Evolutionary conservation across 192 early-diverging fungal species (phyloP), one percentile per base, ranked within the genome.

Genomic region (Rhizophagus prolifer): DNA sequence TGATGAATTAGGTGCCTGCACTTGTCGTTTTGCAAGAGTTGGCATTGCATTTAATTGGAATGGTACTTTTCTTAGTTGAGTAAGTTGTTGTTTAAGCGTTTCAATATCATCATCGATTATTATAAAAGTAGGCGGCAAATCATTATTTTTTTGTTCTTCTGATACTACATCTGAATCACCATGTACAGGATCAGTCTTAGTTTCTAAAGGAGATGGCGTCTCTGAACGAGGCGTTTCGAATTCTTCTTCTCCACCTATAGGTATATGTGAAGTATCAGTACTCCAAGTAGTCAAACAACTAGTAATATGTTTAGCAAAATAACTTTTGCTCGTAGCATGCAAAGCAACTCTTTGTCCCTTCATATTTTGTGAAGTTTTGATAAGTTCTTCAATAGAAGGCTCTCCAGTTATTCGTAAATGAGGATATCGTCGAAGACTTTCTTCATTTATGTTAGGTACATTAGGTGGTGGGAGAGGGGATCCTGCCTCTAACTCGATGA

Each of bases 31-130:
- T 30, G 78, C 13, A 1, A 79, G 77, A 58, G 30, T 78, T 54
- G 31, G 72, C n/a, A 61, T 73, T 77, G n/a, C 66, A 31, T 74
- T 67, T 19, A n/a, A 62, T 59, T 59, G 66, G 70, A 47, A 41
- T 77, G 85, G 77, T 34, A 50, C 26, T 10, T 71, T 70, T 25
- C 65, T 50, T 61, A 87, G 69, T 76, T 87, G 82, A 19, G 54
- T 14, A n/a, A 90, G 74, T 62, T 86, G 83, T 44, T 85, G 70
- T 21, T 85, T 80, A 9, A 90, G 79, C 2, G 82, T 82, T 13
- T 76, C 79, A 38, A 86, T 78, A 79, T 90, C 86, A 68, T 90
- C 88, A 60, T 90, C 89, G 34, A 90, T 88, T 34, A 90, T 80
- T 54, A 90, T 85, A 58, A 89, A 87, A 2, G 85, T 83, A 21